Evolutionary conservation across 257 asterid genomes (phyloP).

Genomic region (Eucommia ulmoides): DNA sequence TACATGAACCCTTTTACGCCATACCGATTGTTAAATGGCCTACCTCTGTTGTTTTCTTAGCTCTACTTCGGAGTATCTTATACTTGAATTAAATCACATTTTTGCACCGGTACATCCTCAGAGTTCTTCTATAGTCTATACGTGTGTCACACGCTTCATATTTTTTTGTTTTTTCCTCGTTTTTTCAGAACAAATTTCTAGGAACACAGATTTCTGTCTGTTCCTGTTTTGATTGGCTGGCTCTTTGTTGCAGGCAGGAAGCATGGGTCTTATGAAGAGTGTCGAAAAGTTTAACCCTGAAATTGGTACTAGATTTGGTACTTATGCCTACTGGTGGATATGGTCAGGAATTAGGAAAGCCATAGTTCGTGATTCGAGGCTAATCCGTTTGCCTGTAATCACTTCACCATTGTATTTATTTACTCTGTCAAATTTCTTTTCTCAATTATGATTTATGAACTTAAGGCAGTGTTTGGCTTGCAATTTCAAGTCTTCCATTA

Average conservation of each 20-base stretch:
- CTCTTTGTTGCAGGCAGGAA: constrained; percentile 60
- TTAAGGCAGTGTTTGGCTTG: too few relatives aligned
- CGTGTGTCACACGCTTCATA: too few relatives aligned
- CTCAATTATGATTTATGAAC: too few relatives aligned
- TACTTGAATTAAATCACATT: too few relatives aligned
- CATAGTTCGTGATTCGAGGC: constrained; percentile 79
- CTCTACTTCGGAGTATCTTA: not conserved
- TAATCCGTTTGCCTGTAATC: constrained; percentile 87
- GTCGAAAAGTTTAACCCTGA: constrained; percentile 87
- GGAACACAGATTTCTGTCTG: not conserved
- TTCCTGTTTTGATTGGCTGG: constrained; percentile 7
- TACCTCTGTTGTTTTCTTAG: not conserved
- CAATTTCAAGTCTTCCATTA: too few relatives aligned
- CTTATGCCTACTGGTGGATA: constrained; percentile 97
- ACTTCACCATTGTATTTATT: constrained; percentile 9
- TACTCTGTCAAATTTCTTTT: too few relatives aligned
- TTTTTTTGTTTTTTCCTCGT: not conserved
- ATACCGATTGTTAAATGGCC: not conserved
- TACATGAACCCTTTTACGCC: too few relatives aligned
- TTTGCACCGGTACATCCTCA: too few relatives aligned
- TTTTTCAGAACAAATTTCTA: not conserved
- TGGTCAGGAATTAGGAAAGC: constrained; percentile 75
- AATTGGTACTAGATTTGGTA: constrained; percentile 78
- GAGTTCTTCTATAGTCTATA: too few relatives aligned
- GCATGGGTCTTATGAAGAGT: constrained; percentile 89